Evolutionary conservation across 305 asterid species (phyloP).

Genomic region (Fraxinus greggii): DNA sequence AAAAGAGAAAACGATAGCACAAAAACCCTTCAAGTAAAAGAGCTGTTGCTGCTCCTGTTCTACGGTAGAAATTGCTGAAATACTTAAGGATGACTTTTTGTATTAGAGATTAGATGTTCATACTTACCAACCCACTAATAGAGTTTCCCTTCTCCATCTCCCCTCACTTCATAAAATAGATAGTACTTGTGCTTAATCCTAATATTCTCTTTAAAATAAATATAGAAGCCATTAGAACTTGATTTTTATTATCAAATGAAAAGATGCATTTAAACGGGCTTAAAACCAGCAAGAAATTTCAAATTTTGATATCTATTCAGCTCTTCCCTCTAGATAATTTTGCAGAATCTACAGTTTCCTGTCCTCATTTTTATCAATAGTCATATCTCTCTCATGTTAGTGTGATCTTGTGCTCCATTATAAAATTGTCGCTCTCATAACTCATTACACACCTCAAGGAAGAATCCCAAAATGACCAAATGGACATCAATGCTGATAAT

Average conservation of each 20-base stretch:
- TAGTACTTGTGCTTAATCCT: background rate
- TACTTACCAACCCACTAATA: background rate
- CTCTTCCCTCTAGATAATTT: background rate
- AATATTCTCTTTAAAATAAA: background rate
- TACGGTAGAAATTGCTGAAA: background rate
- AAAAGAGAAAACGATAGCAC: background rate
- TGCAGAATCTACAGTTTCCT: background rate
- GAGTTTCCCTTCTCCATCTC: background rate
- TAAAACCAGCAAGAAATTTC: background rate
- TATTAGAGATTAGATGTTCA: background rate
- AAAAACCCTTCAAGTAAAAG: background rate
- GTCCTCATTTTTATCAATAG: background rate
- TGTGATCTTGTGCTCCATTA: background rate
- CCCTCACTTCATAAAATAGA: background rate
- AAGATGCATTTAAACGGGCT: background rate
- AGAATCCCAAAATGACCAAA: background rate
- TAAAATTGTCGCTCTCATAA: background rate
- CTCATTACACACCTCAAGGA: background rate
- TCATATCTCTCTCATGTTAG: background rate
- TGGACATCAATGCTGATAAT: background rate
- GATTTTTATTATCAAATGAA: background rate
- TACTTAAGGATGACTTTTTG: background rate
- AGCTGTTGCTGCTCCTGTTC: background rate
- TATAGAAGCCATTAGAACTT: background rate
- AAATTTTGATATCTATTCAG: background rate